phyloP scores from a whole-genome alignment of 2,329 filamentous ascomycete species.

The Calcarisporium arbuscula region DNA sequence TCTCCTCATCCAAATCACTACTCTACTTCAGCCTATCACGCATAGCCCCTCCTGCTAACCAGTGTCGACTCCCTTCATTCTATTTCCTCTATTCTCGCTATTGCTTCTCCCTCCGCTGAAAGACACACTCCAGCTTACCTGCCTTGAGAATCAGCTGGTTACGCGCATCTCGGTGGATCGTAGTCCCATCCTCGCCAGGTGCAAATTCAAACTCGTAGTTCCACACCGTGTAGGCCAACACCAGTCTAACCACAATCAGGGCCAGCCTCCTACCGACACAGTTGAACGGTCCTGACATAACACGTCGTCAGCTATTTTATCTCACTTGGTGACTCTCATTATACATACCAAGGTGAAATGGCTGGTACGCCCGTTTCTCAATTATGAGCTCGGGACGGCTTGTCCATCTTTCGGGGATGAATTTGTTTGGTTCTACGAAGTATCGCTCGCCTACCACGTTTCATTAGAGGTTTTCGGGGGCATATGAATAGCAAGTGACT shows the following conservation, averaged over 20 bases:
- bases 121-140: constrained; percentile 3
- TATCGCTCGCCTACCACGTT: constrained; percentile 25
- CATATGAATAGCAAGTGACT: no score
- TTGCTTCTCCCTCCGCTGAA: background rate
- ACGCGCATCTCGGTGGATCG: constrained; percentile 3
- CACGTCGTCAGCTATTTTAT: background rate
- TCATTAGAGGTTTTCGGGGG: no score
- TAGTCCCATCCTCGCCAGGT: constrained; percentile 5
- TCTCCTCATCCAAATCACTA: no score
- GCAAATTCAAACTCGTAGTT: constrained; percentile 7
- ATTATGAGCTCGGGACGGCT: constrained; percentile 13
- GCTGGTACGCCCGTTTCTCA: constrained; percentile 12
- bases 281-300: constrained; percentile 4
- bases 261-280: constrained; percentile 10
- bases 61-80: no score
- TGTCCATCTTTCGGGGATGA: constrained; percentile 18
- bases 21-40: no score
- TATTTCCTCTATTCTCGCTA: no score
- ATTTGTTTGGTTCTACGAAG: constrained; percentile 10
- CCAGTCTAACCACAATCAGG: constrained; percentile 5
- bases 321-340: background rate
- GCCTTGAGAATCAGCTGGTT: constrained; percentile 5
- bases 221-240: constrained; percentile 5
- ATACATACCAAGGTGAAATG: constrained; percentile 7
- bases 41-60: no score